phyloP scores from a whole-genome alignment of 2,329 filamentous ascomycete genomes.

The Magnaporthiopsis incrustans region DNA sequence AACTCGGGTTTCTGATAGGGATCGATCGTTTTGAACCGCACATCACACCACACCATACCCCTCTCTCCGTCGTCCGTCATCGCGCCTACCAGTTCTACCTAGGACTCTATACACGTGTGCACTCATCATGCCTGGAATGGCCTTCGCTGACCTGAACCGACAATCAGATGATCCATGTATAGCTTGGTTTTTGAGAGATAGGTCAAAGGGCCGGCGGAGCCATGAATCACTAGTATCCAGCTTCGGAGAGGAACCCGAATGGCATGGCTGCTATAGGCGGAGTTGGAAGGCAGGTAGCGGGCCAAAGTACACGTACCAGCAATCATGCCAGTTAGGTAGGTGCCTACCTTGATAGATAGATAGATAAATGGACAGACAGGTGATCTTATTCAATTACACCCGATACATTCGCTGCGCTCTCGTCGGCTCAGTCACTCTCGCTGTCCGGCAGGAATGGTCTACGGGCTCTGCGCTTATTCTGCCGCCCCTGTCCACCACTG shows the following conservation, averaged over 20 bases:
- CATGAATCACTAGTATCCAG: neutral
- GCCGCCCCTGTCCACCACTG: neutral
- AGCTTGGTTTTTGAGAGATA: neutral
- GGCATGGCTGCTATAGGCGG: too few relatives aligned
- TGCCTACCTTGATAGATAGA: neutral
- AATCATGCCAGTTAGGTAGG: too few relatives aligned
- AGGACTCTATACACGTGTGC: too few relatives aligned
- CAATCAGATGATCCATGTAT: neutral
- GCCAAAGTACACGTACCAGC: neutral
- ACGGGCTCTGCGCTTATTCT: neutral
- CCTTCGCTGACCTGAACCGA: neutral
- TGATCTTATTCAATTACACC: neutral
- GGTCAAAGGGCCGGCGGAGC: neutral
- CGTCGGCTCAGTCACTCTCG: neutral
- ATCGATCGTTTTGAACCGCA: constrained; percentile 4
- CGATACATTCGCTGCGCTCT: constrained; percentile 1
- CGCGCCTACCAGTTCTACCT: too few relatives aligned
- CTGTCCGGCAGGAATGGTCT: neutral
- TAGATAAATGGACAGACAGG: neutral
- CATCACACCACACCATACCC: neutral
- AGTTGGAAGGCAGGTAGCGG: neutral
- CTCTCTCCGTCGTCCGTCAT: neutral
- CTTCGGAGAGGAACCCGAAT: neutral
- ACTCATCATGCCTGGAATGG: neutral
- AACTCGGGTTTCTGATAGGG: constrained; percentile 30